Base-by-base conservation (phyloP, 768 basidiomycete genomes). In the Glaciozyma antarctica region DNA sequence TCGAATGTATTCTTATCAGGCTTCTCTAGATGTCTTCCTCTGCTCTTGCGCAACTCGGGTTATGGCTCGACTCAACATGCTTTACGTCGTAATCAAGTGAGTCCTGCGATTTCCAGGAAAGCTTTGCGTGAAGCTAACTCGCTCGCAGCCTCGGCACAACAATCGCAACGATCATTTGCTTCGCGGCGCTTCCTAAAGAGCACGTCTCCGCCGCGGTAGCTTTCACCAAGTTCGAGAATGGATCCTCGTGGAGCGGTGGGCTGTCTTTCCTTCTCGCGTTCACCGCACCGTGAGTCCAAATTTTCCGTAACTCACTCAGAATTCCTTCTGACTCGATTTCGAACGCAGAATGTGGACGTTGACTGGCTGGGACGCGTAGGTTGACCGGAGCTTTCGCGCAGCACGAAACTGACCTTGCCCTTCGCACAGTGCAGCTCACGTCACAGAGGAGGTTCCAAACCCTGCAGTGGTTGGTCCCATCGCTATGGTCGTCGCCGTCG, bases 401-500 rank as follows among this genome's bases (percentile, higher is more conserved):
- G 34, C 34, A 34, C 10, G 5, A 10, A 34, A 10, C 34, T 34
- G 34, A 34, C 34, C 34, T 5, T 34, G 6, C 10, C 34, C 34
- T 34, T 10, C 10, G 5, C 34, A 10, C 34, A 34, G 26, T 17
- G 53, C 53, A 10, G 26, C 53, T 9, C 53, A 54, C 53, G 19
- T 54, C 12, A 26, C 53, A 13, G 53, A 54, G 53, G 53, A 54
- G 87, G 86, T 87, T 1, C 77, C 85, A 5, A 82, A 83, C 54
- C 86, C 86, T 17, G 81, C 81, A 15, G 78, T 79, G 60, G 82
- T 83, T 30, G 86, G 85, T 5, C 86, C 86, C 0, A 81, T 85
- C 53, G 86, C 86, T 0, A 87, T 88, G 68, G 75, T 87, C 55
- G 77, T 85, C 32, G 83, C 82, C 28, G 86, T 86, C 24, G 80